Conservation (phyloP, 1,284 basidiomycete species). For the Moesziomyces globuligerus region DNA sequence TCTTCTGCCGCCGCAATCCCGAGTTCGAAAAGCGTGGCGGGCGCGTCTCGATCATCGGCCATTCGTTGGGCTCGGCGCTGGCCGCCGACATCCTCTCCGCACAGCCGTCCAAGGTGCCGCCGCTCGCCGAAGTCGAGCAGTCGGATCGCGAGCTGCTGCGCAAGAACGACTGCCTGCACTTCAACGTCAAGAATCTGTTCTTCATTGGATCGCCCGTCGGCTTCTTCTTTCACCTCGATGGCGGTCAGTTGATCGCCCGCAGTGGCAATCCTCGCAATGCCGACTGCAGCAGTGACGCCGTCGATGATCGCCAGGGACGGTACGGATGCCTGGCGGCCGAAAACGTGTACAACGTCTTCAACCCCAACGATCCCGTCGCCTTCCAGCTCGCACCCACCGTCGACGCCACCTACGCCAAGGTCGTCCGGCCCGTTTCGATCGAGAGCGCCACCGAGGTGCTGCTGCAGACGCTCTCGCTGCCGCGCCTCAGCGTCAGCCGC, state of each 20-base stretch:
- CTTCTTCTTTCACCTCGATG: conserved; percentile 72
- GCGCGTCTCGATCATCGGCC: conserved; percentile 69
- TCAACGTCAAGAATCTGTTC: conserved; percentile 71
- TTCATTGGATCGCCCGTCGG: conserved; percentile 72
- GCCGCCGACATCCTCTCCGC: conserved; percentile 72
- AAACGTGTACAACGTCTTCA: conserved; percentile 69
- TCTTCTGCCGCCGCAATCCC: conserved; percentile 73
- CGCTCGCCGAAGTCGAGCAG: conserved; percentile 19
- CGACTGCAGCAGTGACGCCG: conserved; percentile 63
- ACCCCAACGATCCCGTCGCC: conserved; percentile 68
- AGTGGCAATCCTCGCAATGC: conserved; percentile 69
- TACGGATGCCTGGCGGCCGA: conserved; percentile 73
- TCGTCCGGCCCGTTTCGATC: conserved; percentile 66
- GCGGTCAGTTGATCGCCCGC: conserved; percentile 72
- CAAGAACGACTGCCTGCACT: conserved; percentile 46
- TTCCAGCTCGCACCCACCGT: conserved; percentile 67
- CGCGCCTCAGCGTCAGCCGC: conserved; percentile 60
- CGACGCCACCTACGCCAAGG: conserved; percentile 65
- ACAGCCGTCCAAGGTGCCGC: conserved; percentile 70
- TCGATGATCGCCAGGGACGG: conserved; percentile 69
- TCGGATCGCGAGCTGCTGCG: conserved; percentile 19
- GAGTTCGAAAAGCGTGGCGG: conserved; percentile 67
- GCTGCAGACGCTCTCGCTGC: conserved; percentile 60
- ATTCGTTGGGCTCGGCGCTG: conserved; percentile 72
- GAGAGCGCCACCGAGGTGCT: conserved; percentile 64